These are phyloP conservation scores for Pisolithus sp. DNA, from an alignment of 768 basidiomycete species.

Conservation along the genomic window DNA sequence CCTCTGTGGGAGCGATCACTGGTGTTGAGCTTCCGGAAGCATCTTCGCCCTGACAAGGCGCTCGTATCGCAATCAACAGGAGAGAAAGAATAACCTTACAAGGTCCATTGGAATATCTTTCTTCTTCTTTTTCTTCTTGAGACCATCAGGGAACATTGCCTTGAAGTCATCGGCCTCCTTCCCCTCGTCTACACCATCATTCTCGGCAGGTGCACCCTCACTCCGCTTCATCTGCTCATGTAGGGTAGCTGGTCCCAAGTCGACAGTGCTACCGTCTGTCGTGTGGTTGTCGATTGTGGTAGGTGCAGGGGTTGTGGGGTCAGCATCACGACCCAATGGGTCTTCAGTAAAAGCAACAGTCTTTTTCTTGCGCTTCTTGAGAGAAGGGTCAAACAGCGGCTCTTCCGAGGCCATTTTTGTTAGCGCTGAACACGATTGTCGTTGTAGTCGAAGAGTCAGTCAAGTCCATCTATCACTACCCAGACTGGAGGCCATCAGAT, in stretches of 20 bases:
- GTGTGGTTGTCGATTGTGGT: conserved; percentile 65
- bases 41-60: conserved; percentile 45
- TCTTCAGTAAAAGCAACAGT: conserved; percentile 81
- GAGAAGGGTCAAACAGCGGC: conserved; percentile 76
- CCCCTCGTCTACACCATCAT: conserved; percentile 33
- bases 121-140: conserved; percentile 93
- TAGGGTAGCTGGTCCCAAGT: conserved; percentile 69
- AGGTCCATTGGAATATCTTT: conserved; percentile 84
- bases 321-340: conserved; percentile 73
- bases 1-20: conserved; percentile 42
- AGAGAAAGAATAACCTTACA: conserved; percentile 35
- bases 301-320: conserved; percentile 75
- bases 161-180: conserved; percentile 72
- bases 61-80: not conserved
- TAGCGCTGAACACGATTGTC: conserved; percentile 1
- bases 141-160: conserved; percentile 73
- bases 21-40: conserved; percentile 64
- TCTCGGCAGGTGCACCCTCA: conserved; percentile 33
- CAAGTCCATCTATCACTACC: not conserved
- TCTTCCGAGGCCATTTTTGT: conserved; percentile 54
- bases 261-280: conserved; percentile 63
- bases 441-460: conserved; percentile 15
- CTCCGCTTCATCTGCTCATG: conserved; percentile 65
- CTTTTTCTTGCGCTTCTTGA: conserved; percentile 87
- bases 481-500: conserved; percentile 4